phyloP scores from a whole-genome alignment of 192 early-diverging fungal genomes.

The Phycomyces nitens region DNA sequence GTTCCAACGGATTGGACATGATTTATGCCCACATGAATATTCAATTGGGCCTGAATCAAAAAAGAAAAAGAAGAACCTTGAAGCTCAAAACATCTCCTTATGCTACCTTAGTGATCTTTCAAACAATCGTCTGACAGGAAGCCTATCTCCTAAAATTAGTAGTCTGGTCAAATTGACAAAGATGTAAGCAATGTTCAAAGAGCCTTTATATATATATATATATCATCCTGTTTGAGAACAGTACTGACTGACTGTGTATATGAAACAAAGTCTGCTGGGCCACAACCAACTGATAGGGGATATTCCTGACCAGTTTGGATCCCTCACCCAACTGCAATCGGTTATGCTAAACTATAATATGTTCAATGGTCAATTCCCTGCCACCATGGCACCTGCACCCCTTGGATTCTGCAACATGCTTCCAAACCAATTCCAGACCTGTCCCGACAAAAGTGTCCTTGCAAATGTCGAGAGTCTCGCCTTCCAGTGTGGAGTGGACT shows the following conservation, averaged over 20 bases:
- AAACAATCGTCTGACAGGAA: slow-evolving; percentile 28
- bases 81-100: too few species aligned
- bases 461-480: slow-evolving; percentile 26
- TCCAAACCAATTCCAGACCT: slow-evolving; percentile 33
- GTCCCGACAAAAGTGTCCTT: slow-evolving; percentile 14
- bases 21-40: too few species aligned
- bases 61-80: too few species aligned
- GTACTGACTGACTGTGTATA: too few species aligned
- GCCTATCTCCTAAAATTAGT: slow-evolving; percentile 22
- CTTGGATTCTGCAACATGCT: slow-evolving; percentile 20
- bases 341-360: slow-evolving; percentile 28
- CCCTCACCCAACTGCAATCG: slow-evolving; percentile 13
- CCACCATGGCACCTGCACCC: slow-evolving; percentile 16
- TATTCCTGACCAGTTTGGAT: slow-evolving; percentile 19
- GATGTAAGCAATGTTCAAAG: slow-evolving; percentile 19
- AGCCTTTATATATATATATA: too few species aligned
- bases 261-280: slow-evolving; percentile 9
- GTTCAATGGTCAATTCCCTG: slow-evolving; percentile 26
- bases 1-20: background rate
- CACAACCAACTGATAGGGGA: slow-evolving; percentile 23
- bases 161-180: slow-evolving; percentile 17
- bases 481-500: slow-evolving; percentile 27
- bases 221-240: too few species aligned
- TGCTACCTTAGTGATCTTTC: slow-evolving; percentile 27
- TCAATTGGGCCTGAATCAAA: too few species aligned